A percentile compares a stretch with the other conserved stretches of the same genome.
These are phyloP conservation scores for Inga leiocalycina DNA, from an alignment of 306 rosid genomes.

Conservation along the genomic window DNA sequence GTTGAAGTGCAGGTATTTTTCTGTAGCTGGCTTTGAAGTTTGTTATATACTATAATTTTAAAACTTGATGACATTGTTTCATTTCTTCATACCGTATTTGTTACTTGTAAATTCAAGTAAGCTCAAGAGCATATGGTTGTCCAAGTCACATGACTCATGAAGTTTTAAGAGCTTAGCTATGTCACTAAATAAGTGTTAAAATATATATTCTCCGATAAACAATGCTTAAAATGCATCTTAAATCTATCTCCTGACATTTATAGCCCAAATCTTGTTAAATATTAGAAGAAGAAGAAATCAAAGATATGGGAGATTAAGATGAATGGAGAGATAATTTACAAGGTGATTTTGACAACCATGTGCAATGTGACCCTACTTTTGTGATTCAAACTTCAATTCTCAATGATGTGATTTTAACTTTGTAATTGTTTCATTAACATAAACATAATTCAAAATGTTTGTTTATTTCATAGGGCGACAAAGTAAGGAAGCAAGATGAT, in stretches of 20 bases:
- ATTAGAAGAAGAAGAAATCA: neutral
- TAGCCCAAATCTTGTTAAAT: neutral
- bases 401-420: neutral
- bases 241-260: neutral
- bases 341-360: neutral
- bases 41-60: neutral
- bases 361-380: neutral
- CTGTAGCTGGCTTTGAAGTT: constrained; percentile 12
- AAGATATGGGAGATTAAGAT: neutral
- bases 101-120: neutral
- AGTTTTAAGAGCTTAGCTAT: neutral
- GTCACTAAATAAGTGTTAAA: neutral
- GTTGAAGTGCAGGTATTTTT: constrained; percentile 84
- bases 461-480: constrained; percentile 66
- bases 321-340: neutral
- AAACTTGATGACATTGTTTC: neutral
- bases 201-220: no score
- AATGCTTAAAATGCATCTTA: no score
- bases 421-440: neutral
- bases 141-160: neutral
- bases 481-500: constrained; percentile 68
- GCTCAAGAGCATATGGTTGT: neutral
- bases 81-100: neutral
- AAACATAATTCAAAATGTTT: neutral
- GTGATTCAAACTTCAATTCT: neutral